Conservation (phyloP, 129 eudicot species). For the Flaveria trinervia region DNA sequence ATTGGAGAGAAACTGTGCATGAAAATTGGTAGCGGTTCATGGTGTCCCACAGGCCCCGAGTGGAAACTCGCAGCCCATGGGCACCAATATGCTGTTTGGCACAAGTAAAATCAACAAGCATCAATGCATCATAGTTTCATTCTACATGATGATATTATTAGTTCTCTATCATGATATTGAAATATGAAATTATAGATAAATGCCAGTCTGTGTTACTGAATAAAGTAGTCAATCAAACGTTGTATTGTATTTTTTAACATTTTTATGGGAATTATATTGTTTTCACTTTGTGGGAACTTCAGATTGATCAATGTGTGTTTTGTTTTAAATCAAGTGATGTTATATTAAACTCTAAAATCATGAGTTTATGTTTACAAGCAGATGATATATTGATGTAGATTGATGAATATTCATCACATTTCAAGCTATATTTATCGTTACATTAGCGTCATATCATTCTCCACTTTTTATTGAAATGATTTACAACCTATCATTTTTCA, state of each 20-base stretch:
- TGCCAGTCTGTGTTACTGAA: not conserved
- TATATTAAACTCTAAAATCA: no score
- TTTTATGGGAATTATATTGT: not conserved
- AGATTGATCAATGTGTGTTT: not conserved
- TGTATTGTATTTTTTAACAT: not conserved
- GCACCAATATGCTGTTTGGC: conserved; percentile 87
- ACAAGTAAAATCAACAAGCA: conserved; percentile 37
- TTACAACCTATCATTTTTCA: no score
- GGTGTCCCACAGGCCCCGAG: conserved; percentile 81
- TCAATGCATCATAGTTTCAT: not conserved
- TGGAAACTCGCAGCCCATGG: conserved; percentile 89
- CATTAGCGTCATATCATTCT: no score
- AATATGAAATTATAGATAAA: conserved; percentile 17
- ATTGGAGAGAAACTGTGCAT: conserved; percentile 74
- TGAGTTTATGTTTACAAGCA: no score
- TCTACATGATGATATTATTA: conserved; percentile 11
- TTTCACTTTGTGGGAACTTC: conserved; percentile 1
- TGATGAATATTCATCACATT: no score
- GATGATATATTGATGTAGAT: no score
- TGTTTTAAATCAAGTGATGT: not conserved
- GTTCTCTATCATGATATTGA: conserved; percentile 9
- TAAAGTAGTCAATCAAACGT: conserved; percentile 18
- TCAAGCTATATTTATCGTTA: no score
- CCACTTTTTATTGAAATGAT: no score
- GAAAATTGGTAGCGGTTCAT: conserved; percentile 88